A percentile compares a stretch with the other conserved stretches of the same genome.
These are phyloP conservation scores for Globisporangium okanoganense DNA, from an alignment of 352 stramenopile genomes.

Conservation along the genomic window DNA sequence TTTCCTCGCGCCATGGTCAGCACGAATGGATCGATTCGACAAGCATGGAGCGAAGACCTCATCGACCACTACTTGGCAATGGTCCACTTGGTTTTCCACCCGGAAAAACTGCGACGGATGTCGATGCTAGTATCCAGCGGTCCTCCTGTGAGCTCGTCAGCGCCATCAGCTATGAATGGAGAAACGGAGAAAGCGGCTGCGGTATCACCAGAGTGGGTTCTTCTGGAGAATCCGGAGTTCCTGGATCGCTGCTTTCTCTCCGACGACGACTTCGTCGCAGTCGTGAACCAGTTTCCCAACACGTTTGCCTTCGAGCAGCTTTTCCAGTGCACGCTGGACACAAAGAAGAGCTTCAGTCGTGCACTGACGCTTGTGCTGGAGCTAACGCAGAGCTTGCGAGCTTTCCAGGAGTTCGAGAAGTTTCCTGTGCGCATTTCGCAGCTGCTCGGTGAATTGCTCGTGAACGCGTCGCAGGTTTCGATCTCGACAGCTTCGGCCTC, in stretches of 20 bases:
- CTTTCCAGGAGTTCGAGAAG: conserved; percentile 84
- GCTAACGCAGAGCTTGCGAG: conserved; percentile 59
- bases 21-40: conserved; percentile 44
- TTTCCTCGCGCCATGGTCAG: conserved; percentile 68
- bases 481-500: conserved; percentile 31
- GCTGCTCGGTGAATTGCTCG: conserved; percentile 58
- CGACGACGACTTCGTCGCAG: conserved; percentile 80
- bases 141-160: conserved; percentile 20
- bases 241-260: conserved; percentile 78
- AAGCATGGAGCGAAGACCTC: conserved; percentile 75
- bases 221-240: conserved; percentile 80
- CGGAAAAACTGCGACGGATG: conserved; percentile 71
- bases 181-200: conserved; percentile 16
- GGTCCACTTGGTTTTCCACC: conserved; percentile 84
- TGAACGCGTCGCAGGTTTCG: conserved; percentile 51
- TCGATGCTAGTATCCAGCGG: conserved; percentile 70
- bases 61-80: conserved; percentile 86
- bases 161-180: conserved; percentile 23
- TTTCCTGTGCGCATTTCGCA: conserved; percentile 66
- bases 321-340: conserved; percentile 60
- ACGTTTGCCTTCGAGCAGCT: conserved; percentile 77
- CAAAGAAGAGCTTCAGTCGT: conserved; percentile 78
- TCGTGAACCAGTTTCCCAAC: conserved; percentile 86
- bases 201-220: conserved; percentile 72
- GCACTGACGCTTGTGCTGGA: conserved; percentile 72